Evolutionary conservation across 495 filamentous ascomycete genomes (phyloP), one percentile per base, ranked within the genome.

Genomic region (Penicillium turbatum): DNA sequence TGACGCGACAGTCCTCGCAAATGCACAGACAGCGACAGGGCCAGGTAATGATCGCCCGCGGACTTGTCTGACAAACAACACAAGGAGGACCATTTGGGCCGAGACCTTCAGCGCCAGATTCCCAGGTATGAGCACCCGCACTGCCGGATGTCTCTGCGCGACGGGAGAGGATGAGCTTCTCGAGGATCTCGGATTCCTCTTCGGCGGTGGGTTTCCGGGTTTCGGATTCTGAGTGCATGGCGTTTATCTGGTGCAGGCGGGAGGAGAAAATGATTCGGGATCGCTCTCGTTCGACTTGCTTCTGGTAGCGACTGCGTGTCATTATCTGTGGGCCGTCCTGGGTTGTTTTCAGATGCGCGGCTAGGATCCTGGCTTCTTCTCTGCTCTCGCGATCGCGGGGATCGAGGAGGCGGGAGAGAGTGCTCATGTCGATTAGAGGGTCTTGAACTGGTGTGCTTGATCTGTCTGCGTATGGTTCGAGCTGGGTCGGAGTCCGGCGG

Each of bases 1-100:
- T 90, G 21, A 98, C 86, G 16, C 93, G 78, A 68, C 93, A 97
- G 49, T 97, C 93, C 64, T 98, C 93, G 63, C 93, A 97, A 21
- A 96, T 75, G 55, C 89, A 91, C 39, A 98, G 77, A 66, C 93
- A 98, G 16, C 95, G 84, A 63, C 93, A 98, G 2, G 93, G 93
- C 95, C 95, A 97, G 3, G 95, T 87, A 49, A 98, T 86, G 45
- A 97, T 87, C 5, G 87, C 96, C 19, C 93, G 80, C 15, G 91
- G 87, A n/a, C 77, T 81, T 24, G 82, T 82, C 64, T 97, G 93
- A 63, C 93, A 98, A 5, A 98, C 88, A 1, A 97, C 93, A 64
- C 93, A 98, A 47, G 88, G 86, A 4, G 91, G 92, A 0, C 92
- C 90, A 41, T 82, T 81, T 1, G 78, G 74, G 2, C 86, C 89